These are phyloP conservation scores for Macrophomina pseudophaseolina DNA, from an alignment of 2,329 filamentous ascomycete species.

Conservation along the genomic window DNA sequence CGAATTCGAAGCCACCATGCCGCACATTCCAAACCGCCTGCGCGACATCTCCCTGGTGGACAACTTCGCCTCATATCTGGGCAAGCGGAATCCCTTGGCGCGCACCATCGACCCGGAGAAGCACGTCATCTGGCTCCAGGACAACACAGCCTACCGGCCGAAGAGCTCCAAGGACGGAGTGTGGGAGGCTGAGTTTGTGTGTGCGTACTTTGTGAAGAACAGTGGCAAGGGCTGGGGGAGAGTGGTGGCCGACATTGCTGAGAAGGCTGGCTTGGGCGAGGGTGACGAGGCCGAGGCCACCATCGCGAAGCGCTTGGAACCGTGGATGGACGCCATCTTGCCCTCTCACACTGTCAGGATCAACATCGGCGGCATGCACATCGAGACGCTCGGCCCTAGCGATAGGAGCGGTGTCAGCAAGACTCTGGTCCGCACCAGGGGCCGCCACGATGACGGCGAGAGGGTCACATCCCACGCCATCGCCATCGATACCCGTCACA, in stretches of 20 bases:
- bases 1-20: slow-evolving; percentile 45
- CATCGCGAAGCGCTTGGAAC: slow-evolving; percentile 71
- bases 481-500: slow-evolving; percentile 53
- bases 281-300: slow-evolving; percentile 59
- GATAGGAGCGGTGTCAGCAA: slow-evolving; percentile 74
- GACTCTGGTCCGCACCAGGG: slow-evolving; percentile 62
- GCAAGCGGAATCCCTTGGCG: slow-evolving; percentile 44
- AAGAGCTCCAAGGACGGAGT: slow-evolving; percentile 35
- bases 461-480: slow-evolving; percentile 39
- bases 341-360: slow-evolving; percentile 72
- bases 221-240: slow-evolving; percentile 70
- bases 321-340: slow-evolving; percentile 78
- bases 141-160: slow-evolving; percentile 80
- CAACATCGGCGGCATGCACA: slow-evolving; percentile 55
- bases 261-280: slow-evolving; percentile 67
- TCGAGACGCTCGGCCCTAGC: slow-evolving; percentile 65
- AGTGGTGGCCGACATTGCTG: slow-evolving; percentile 71
- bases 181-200: slow-evolving; percentile 85
- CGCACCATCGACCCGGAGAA: slow-evolving; percentile 59
- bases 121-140: slow-evolving; percentile 85
- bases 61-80: slow-evolving; percentile 46
- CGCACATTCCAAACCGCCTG: slow-evolving; percentile 40
- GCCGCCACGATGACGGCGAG: slow-evolving; percentile 44
- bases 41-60: slow-evolving; percentile 43
- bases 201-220: slow-evolving; percentile 78